Base-by-base conservation (phyloP, 768 basidiomycete genomes). In the Butyriboletus loyo region DNA sequence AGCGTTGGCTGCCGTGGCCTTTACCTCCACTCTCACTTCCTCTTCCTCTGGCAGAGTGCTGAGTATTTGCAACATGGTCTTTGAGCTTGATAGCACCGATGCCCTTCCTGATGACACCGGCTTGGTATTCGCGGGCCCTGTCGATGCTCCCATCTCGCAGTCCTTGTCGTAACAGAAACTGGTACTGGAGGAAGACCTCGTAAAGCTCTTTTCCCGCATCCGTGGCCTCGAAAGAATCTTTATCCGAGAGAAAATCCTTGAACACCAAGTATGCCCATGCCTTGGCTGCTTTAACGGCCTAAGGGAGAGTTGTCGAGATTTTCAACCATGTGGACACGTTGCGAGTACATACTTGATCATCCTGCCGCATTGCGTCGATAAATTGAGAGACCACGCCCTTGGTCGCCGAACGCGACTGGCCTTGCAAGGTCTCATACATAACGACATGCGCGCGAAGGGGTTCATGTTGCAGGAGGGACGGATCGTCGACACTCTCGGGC, bases 111-210 rank as follows among this genome's bases (percentile, higher is more conserved):
- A 17, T 0, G 19, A 66, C 1, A 0, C 2, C 31, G 11, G 0
- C 22, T 1, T 5, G 7, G 47, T 44, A 56, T n/a, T 31, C 5
- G 4, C 1, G 3, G 30, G 31, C 47, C 1, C 10, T 7, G 9
- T 19, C 0, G 11, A 2, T 9, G n/a, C 17, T 9, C 2, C 32
- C 8, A 1, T 15, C 4, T 44, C n/a, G 17, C 28, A 17, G 21
- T 5, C 19, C 46, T 42, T 3, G 6, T 22, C 27, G 15, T 28
- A 65, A 38, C 27, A 0, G 41, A 28, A 15, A 2, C 42, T 68
- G 54, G 35, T 58, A 70, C 31, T 55, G 15, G 52, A 68, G 43
- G 50, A 70, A 68, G 34, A 27, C 46, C 42, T 3, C 24, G 55
- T 48, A 68, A 7, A 66, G 54, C 38, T 42, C 36, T 38, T 42